Base-by-base conservation (phyloP, 495 filamentous ascomycete species). In the Aspergillus indologenus region DNA sequence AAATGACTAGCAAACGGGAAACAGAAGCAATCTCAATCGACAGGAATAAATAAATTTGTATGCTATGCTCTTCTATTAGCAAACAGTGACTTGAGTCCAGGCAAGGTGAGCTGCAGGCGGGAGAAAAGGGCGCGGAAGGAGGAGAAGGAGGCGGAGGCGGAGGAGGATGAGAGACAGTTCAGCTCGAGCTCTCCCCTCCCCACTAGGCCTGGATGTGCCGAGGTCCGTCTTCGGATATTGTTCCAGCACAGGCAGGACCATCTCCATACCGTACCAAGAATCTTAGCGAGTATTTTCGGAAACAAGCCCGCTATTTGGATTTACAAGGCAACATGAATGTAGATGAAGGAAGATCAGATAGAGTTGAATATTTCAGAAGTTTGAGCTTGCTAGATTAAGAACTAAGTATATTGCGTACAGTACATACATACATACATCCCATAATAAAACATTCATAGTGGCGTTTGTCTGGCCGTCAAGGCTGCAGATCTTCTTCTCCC, bases 161-260 rank as follows among this genome's bases (percentile, higher is more conserved):
- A n/a, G n/a, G n/a, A n/a, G n/a, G n/a, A n/a, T n/a, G n/a, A n/a
- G n/a, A n/a, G n/a, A n/a, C n/a, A n/a, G n/a, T n/a, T n/a, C 45
- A 9, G 45, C 18, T 20, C n/a, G 22, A 22, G 50, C 40, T 42
- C 60, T 65, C 64, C 62, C 66, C 68, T 56, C 62, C 54, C 34
- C 45, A 26, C 56, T 29, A n/a, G 15, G 5, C 15, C 7, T 31
- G 15, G 58, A 65, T 51, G 57, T 60, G 66, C 68, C 68, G 68
- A 71, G 68, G 68, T 69, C 53, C 52, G 23, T n/a, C 48, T 11
- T 29, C 48, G 48, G 24, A 51, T 29, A 24, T 29, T 18, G 22
- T 22, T 15, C 34, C 12, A 8, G 5, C 34, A 14, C 34, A 40
- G 34, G 12, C 12, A 14, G 2, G 12, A 6, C 12, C 34, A 2